phyloP scores from a whole-genome alignment of 2,329 filamentous ascomycete genomes.

The Fusarium neocosmosporiellum region DNA sequence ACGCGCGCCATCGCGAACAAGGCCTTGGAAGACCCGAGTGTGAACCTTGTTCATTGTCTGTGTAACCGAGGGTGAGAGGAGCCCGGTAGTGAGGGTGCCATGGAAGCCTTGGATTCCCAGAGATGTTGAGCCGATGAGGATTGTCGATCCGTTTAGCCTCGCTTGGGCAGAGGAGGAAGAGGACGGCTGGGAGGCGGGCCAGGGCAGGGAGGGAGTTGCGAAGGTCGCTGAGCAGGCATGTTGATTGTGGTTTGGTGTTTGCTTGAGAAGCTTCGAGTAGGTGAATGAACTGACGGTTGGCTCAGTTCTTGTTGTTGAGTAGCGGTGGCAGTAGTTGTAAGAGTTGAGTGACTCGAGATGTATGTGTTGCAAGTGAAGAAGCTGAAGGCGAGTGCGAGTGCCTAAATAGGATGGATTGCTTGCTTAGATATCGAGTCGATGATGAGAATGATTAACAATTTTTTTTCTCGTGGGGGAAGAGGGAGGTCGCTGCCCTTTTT shows the following conservation, averaged over 20 bases:
- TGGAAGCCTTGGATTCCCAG: conserved; percentile 17
- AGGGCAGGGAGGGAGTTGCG: conserved; percentile 74
- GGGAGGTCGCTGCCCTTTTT: conserved; percentile 47
- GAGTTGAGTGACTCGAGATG: conserved; percentile 22
- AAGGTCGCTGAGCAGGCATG: conserved; percentile 71
- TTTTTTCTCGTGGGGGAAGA: conserved; percentile 33
- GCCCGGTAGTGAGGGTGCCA: neutral
- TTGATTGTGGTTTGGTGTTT: conserved; percentile 39
- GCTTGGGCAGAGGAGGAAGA: conserved; percentile 73
- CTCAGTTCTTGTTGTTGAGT: conserved; percentile 38
- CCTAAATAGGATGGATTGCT: conserved; percentile 26
- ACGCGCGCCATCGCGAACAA: conserved; percentile 33
- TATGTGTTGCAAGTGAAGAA: conserved; percentile 14
- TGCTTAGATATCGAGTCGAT: conserved; percentile 34
- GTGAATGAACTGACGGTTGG: conserved; percentile 31
- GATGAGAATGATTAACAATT: conserved; percentile 32
- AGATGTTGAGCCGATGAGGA: conserved; percentile 15
- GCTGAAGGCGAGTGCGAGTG: conserved; percentile 29
- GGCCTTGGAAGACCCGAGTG: conserved; percentile 24
- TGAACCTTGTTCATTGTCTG: conserved; percentile 31
- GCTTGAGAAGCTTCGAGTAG: conserved; percentile 29
- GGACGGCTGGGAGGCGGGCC: conserved; percentile 73
- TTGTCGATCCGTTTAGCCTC: conserved; percentile 54
- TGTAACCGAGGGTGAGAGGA: conserved; percentile 29
- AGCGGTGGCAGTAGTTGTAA: conserved; percentile 15